Evolutionary conservation across 768 basidiomycete species (phyloP).

Genomic region (Lactifluus pinguis): DNA sequence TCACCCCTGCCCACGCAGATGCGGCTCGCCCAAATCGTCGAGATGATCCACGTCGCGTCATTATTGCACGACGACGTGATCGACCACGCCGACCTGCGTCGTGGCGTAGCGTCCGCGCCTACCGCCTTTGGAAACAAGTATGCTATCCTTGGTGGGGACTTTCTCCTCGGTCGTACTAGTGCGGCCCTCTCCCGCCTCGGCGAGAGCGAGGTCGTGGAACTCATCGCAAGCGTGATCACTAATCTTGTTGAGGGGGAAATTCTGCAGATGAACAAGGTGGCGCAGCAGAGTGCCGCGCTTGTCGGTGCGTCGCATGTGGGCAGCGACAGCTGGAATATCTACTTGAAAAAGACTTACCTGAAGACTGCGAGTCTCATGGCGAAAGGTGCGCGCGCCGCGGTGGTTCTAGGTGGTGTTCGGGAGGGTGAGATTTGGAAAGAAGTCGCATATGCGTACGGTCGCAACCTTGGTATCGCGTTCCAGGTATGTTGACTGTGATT

Average conservation of each 20-base stretch:
- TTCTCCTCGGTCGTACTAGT: slow-evolving; percentile 85
- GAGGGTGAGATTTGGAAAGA: slow-evolving; percentile 83
- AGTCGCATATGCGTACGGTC: slow-evolving; percentile 82
- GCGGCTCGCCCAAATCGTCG: slow-evolving; percentile 90
- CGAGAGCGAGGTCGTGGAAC: slow-evolving; percentile 83
- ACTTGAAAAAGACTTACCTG: slow-evolving; percentile 87
- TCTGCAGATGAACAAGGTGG: slow-evolving; percentile 56
- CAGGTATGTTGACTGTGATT: slow-evolving; percentile 45
- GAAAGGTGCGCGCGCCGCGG: slow-evolving; percentile 75
- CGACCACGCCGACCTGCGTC: slow-evolving; percentile 62
- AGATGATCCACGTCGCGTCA: slow-evolving; percentile 97
- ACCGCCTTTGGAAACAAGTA: slow-evolving; percentile 87
- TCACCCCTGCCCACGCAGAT: slow-evolving; percentile 77
- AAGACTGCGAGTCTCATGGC: slow-evolving; percentile 90
- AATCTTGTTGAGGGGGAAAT: slow-evolving; percentile 98
- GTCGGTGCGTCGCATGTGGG: slow-evolving; percentile 26
- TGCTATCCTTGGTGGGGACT: slow-evolving; percentile 90
- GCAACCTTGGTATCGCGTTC: slow-evolving; percentile 91
- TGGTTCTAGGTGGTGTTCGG: slow-evolving; percentile 74
- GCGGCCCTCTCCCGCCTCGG: slow-evolving; percentile 83
- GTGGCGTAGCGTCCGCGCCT: slow-evolving; percentile 60
- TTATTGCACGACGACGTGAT: slow-evolving; percentile 89
- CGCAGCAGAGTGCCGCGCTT: slow-evolving; percentile 32
- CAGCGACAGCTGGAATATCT: slow-evolving; percentile 58
- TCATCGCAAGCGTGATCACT: slow-evolving; percentile 84